phyloP scores from a whole-genome alignment of 2,329 filamentous ascomycete genomes.

The Erysiphe pulchra region DNA sequence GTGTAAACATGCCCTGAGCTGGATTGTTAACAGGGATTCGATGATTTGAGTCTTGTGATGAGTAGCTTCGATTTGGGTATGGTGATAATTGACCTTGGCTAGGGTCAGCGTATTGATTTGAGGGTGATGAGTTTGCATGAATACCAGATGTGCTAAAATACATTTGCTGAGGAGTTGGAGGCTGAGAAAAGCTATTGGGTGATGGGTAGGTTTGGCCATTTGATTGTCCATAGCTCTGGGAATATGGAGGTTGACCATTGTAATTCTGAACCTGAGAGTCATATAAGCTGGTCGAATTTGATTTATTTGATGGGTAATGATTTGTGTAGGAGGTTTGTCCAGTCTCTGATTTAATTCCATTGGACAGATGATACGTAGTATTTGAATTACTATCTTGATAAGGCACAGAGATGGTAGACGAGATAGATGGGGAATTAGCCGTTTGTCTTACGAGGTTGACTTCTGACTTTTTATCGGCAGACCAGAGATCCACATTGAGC shows the following conservation, averaged over 20 bases:
- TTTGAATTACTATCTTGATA: slow-evolving; percentile 26
- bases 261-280: background rate
- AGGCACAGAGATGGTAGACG: slow-evolving; percentile 52
- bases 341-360: background rate
- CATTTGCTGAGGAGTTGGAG: slow-evolving; percentile 8
- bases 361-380: background rate
- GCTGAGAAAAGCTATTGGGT: slow-evolving; percentile 17
- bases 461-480: slow-evolving; percentile 30
- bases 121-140: slow-evolving; percentile 1
- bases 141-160: slow-evolving; percentile 4
- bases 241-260: slow-evolving; percentile 6
- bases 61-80: slow-evolving; percentile 3
- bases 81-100: slow-evolving; percentile 2
- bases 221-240: slow-evolving; percentile 6
- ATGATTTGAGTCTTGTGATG: slow-evolving; percentile 5
- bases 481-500: slow-evolving; percentile 44
- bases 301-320: background rate
- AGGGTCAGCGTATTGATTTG: slow-evolving; percentile 1
- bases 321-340: background rate
- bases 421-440: slow-evolving; percentile 48
- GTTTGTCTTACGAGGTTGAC: slow-evolving; percentile 45
- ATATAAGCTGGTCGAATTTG: background rate
- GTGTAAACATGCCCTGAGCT: slow-evolving; percentile 68
- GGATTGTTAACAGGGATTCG: slow-evolving; percentile 11
- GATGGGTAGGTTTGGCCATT: slow-evolving; percentile 7